phyloP scores from a whole-genome alignment of 805 yeast species.

The Sugiyamaella americana region DNA sequence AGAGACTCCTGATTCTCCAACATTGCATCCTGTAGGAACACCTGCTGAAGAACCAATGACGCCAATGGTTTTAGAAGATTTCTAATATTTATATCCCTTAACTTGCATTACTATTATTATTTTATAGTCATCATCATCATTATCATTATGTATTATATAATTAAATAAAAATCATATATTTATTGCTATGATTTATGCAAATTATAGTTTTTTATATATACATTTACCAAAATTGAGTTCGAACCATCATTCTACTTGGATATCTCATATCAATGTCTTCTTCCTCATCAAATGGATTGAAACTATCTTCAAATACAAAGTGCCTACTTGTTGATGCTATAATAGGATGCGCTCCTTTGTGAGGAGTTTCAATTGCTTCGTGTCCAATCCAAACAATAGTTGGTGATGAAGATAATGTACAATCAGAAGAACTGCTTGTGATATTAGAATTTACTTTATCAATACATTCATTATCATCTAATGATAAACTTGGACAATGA shows the following conservation, averaged over 20 bases:
- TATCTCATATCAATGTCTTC: neutral
- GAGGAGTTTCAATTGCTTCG: neutral
- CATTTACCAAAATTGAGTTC: neutral
- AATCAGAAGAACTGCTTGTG: no score
- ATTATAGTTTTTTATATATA: no score
- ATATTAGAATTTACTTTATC: no score
- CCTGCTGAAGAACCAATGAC: conserved; percentile 20
- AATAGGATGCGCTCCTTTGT: neutral
- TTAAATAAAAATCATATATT: no score
- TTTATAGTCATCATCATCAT: no score
- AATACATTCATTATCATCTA: no score
- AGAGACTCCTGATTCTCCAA: conserved; percentile 13
- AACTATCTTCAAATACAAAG: neutral
- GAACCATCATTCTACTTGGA: neutral
- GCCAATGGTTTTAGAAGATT: conserved; percentile 15
- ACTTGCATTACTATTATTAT: no score
- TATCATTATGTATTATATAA: no score
- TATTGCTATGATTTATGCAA: no score
- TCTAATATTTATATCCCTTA: neutral
- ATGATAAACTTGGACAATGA: no score
- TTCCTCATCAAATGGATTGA: neutral
- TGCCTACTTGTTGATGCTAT: neutral
- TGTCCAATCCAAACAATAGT: neutral
- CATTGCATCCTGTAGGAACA: conserved; percentile 17
- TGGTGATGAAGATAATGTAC: neutral